Percentiles rank a stretch among this genome's conserved stretches.
These are phyloP conservation scores for Aspergillus pseudonomiae DNA, from an alignment of 2,329 filamentous ascomycete genomes.

Conservation along the genomic window DNA sequence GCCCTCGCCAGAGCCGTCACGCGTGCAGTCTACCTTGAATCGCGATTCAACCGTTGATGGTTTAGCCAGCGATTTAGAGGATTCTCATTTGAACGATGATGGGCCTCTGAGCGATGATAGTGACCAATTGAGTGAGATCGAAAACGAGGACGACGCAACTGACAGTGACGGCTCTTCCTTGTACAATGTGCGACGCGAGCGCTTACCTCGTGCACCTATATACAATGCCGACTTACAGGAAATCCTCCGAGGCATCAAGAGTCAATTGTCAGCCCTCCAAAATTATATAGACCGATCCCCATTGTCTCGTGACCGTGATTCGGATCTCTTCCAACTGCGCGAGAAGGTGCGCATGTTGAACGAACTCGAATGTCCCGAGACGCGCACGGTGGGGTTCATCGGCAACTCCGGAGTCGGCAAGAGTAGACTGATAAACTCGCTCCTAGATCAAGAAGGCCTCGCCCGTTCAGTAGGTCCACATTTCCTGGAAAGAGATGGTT, in stretches of 20 bases:
- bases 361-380: constrained; percentile 9
- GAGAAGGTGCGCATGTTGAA: neutral
- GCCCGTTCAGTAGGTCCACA: constrained; percentile 6
- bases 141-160: neutral
- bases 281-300: constrained; percentile 1
- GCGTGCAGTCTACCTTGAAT: neutral
- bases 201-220: constrained; percentile 19
- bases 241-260: constrained; percentile 13
- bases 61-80: neutral
- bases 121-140: neutral
- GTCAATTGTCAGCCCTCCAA: constrained; percentile 7
- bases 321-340: neutral
- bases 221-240: constrained; percentile 21
- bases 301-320: neutral
- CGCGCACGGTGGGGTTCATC: constrained; percentile 21
- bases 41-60: neutral
- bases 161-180: constrained; percentile 1
- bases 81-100: neutral
- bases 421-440: constrained; percentile 14
- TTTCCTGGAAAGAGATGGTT: too few species aligned
- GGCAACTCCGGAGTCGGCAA: constrained; percentile 21
- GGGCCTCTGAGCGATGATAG: neutral
- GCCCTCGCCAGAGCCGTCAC: neutral
- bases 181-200: constrained; percentile 17
- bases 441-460: constrained; percentile 8